Base-by-base conservation (phyloP, 2,329 filamentous ascomycete genomes). In the Pyricularia sp. region DNA sequence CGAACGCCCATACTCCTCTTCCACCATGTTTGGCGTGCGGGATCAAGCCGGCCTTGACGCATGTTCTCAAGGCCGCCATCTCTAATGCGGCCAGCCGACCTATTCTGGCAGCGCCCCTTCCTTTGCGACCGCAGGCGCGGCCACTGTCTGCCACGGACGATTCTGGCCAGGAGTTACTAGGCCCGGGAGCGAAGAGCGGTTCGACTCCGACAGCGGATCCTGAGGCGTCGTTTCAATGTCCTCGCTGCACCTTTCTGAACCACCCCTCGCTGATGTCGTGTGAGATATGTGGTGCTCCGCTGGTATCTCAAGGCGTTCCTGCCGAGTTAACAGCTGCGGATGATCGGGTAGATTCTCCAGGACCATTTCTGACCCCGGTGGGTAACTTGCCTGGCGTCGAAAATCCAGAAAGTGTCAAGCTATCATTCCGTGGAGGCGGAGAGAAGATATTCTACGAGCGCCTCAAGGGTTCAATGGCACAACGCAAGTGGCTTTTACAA, bases 401-500 rank as follows among this genome's bases (percentile, higher is more conserved):
- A 63, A 84, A 82, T 3, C 82, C 82, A 2, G 91, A 96, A 68
- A 88, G 84, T 68, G 85, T 97, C 70, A 99, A 97, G 73, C 79
- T 99, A 53, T 97, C 94, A 0, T 99, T 99, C 70, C 88, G 94
- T 35, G 85, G 81, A 40, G 93, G 93, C 2, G 94, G 94, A 0
- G 93, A 93, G 67, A 93, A 92, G 75, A 88, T 91, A 6, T 96
- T 99, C 68, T 87, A 90, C 69, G 94, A 97, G 70, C 84, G 93
- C 62, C 80, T 99, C 2, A 97, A 96, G 72, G 87, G 87, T 7
- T 89, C 92, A 9, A 84, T 97, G 75, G 87, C 92, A 1, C 94
- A 99, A 74, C 85, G 94, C 16, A 97, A 97, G 79, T 99, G 94
- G 94, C 82, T 99, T 3, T 81, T 97, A 0, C 89, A 94, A 65